Percentiles rank a stretch among this genome's conserved stretches.
phyloP scores from a whole-genome alignment of 163 green algal genomes.

The Volvox carteri region DNA sequence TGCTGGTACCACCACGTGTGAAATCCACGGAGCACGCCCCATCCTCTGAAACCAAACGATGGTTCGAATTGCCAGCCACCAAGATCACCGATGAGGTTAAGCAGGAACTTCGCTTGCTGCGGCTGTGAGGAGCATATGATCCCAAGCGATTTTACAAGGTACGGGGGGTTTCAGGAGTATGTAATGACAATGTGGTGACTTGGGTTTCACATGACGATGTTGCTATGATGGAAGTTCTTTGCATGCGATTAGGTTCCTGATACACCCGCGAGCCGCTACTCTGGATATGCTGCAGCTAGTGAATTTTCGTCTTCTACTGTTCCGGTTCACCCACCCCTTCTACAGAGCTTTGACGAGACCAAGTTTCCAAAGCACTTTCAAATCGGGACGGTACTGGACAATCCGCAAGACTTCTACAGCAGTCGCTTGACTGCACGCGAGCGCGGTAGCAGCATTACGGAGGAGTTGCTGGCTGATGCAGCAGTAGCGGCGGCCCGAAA shows the following conservation, averaged over 20 bases:
- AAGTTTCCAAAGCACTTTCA: constrained; percentile 81
- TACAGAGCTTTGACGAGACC: constrained; percentile 69
- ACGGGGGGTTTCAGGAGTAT: no score
- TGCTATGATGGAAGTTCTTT: no score
- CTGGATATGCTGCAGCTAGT: no score
- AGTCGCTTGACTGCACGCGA: constrained; percentile 61
- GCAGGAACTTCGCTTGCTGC: constrained; percentile 80
- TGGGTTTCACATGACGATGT: no score
- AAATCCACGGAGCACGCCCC: not conserved
- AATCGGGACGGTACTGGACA: constrained; percentile 74
- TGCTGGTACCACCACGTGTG: constrained; percentile 53
- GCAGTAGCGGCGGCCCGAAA: constrained; percentile 57
- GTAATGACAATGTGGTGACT: no score
- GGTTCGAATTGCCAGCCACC: constrained; percentile 47
- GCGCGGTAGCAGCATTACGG: constrained; percentile 68
- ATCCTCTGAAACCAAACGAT: constrained; percentile 29
- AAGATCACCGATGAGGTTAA: constrained; percentile 82
- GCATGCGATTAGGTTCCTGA: no score
- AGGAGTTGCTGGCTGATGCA: constrained; percentile 68
- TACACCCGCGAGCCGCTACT: no score
- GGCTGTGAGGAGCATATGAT: constrained; percentile 81
- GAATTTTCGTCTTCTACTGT: no score
- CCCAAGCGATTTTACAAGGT: constrained; percentile 88
- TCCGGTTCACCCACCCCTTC: no score
- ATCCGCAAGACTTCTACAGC: constrained; percentile 66